phyloP scores from a whole-genome alignment of 805 yeast species.

The Lipomyces lipofer region DNA sequence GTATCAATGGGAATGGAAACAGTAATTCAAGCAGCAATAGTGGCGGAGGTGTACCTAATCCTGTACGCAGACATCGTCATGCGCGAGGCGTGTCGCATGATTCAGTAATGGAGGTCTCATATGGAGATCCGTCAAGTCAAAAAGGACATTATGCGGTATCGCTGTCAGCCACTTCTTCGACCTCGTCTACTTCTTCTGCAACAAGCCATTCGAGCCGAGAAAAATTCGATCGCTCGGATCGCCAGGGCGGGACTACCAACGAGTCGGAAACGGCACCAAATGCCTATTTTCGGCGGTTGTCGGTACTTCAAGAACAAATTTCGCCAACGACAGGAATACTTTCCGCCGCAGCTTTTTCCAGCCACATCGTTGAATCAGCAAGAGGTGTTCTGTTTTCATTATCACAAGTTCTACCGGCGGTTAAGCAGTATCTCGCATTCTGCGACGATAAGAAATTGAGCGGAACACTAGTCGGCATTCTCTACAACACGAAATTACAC shows the following conservation, averaged over 20 bases:
- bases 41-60: neutral
- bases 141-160: neutral
- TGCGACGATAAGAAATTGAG: slow-evolving; percentile 29
- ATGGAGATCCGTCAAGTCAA: neutral
- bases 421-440: slow-evolving; percentile 30
- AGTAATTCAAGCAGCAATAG: neutral
- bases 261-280: slow-evolving; percentile 29
- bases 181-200: neutral
- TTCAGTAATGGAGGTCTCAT: slow-evolving; percentile 22
- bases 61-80: slow-evolving; percentile 21
- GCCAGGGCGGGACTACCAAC: neutral
- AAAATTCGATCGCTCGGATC: neutral
- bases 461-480: slow-evolving; percentile 20
- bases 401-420: slow-evolving; percentile 33
- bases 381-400: slow-evolving; percentile 32
- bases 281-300: slow-evolving; percentile 34
- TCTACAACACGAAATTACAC: slow-evolving; percentile 24
- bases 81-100: slow-evolving; percentile 34
- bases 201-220: slow-evolving; percentile 3
- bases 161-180: neutral
- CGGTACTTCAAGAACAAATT: slow-evolving; percentile 28
- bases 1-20: neutral
- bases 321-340: slow-evolving; percentile 12
- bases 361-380: slow-evolving; percentile 30
- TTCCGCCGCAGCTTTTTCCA: slow-evolving; percentile 20